phyloP scores from a whole-genome alignment of 2,329 filamentous ascomycete genomes.

The Penicillium sp. region DNA sequence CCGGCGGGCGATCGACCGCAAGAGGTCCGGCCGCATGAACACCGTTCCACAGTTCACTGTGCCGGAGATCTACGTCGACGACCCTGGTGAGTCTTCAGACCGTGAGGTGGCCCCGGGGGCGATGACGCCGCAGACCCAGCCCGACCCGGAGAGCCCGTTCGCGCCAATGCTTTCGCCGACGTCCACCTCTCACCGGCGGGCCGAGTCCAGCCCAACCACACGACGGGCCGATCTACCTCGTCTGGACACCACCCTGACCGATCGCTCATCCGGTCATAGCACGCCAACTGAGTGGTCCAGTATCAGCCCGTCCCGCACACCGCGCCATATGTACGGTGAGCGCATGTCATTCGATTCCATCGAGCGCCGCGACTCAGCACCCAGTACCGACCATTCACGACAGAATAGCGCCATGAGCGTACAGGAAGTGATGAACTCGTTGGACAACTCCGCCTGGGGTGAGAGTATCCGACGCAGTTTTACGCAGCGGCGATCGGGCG shows the following conservation, averaged over 20 bases:
- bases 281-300: slow-evolving; percentile 50
- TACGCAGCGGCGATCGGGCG: slow-evolving; percentile 57
- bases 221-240: slow-evolving; percentile 48
- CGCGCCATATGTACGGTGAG: slow-evolving; percentile 31
- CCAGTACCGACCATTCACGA: slow-evolving; percentile 49
- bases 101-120: slow-evolving; percentile 15
- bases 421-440: slow-evolving; percentile 74
- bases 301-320: slow-evolving; percentile 50
- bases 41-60: slow-evolving; percentile 75
- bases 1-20: slow-evolving; percentile 68
- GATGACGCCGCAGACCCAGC: slow-evolving; percentile 24
- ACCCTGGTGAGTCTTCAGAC: slow-evolving; percentile 53
- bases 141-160: slow-evolving; percentile 17
- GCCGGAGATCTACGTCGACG: slow-evolving; percentile 86
- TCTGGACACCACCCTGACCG: slow-evolving; percentile 41
- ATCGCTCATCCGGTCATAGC: slow-evolving; percentile 36
- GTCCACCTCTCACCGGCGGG: slow-evolving; percentile 21
- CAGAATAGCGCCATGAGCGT: slow-evolving; percentile 69
- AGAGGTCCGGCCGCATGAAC: slow-evolving; percentile 72
- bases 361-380: slow-evolving; percentile 17
- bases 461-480: slow-evolving; percentile 88
- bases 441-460: slow-evolving; percentile 89
- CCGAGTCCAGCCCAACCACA: slow-evolving; percentile 30
- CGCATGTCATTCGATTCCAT: slow-evolving; percentile 33
- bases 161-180: slow-evolving; percentile 36